phyloP scores from a whole-genome alignment of 2,329 filamentous ascomycete species.

The Colletotrichum lupini region DNA sequence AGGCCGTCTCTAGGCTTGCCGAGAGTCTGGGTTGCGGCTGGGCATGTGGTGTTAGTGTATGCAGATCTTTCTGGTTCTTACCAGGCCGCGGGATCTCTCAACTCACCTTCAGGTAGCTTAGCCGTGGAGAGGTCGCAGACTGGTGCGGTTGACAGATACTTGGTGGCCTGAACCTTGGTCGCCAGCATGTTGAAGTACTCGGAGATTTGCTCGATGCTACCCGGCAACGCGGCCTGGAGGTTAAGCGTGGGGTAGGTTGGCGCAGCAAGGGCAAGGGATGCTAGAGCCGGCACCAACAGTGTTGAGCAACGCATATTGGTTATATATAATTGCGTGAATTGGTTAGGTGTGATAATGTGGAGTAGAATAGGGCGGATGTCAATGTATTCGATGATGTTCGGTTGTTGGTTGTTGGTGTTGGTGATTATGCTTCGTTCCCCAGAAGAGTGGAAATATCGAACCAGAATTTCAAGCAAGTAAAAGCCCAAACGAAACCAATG shows the following conservation, averaged over 20 bases:
- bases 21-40: constrained; percentile 66
- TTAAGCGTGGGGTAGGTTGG: constrained; percentile 59
- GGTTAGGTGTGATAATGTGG: constrained; percentile 8
- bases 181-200: constrained; percentile 72
- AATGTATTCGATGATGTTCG: background rate
- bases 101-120: constrained; percentile 60
- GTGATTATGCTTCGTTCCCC: constrained; percentile 12
- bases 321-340: constrained; percentile 14
- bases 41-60: constrained; percentile 44
- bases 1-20: constrained; percentile 70
- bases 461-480: constrained; percentile 12
- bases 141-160: constrained; percentile 52
- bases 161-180: constrained; percentile 62
- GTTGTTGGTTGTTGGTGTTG: constrained; percentile 6
- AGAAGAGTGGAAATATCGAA: constrained; percentile 3
- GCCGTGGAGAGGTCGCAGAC: constrained; percentile 66
- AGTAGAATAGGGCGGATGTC: background rate
- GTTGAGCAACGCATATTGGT: constrained; percentile 63
- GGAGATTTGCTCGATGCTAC: constrained; percentile 60
- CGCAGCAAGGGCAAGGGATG: constrained; percentile 57
- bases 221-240: constrained; percentile 45
- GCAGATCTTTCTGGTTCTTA: background rate
- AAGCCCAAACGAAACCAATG: constrained; percentile 17
- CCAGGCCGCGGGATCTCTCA: background rate
- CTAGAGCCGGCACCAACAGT: constrained; percentile 58